Base-by-base conservation (phyloP, 176 grass and related monocot genomes). In the Eleusine coracana region DNA sequence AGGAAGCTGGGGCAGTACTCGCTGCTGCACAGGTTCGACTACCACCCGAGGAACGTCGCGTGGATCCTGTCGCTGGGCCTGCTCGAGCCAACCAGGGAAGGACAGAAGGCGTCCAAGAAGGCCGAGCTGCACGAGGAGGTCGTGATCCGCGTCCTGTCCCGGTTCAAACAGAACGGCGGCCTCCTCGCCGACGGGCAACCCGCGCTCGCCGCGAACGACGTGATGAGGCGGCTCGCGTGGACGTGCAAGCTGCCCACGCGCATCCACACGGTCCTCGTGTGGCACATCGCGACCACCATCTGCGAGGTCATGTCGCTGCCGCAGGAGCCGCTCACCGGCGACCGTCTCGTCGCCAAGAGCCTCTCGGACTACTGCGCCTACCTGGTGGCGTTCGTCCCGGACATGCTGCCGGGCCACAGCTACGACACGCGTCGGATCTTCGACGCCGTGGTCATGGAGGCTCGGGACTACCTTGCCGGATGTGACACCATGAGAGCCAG, bases 371-470 rank as follows among this genome's bases (percentile, higher is more conserved):
- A 86, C 37, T 80, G 68, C 37, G 84, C 84, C 23, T 80, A 80
- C 58, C 23, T 86, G 42, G 67, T 73, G 60, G 76, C 36, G 49
- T 86, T 86, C 77, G 45, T 79, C 8, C 84, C 56, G 7, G 68
- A 79, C 58, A 80, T 66, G 84, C 76, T 73, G 34, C 68, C 68
- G 34, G 34, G 68, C 5, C 42, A 80, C 70, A 23, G 36, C 68
- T 79, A 79, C 11, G 76, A 86, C 44, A 71, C 83, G 11, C 58
- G 0, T 21, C 21, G 68, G 10, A 54, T 73, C 34, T 79, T 86
- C 12, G 70, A 79, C 7, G 56, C 56, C 1, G 75, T 85, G 67
- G 34, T 86, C 31, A 23, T 54, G 68, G 56, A 79, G 44, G 75
- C 75, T 18, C 67, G 67, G 55, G 15, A 29, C 10, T 40, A 4